These are phyloP conservation scores for Rhizopus sp. DNA, from an alignment of 371 early-diverging fungal species.

Conservation along the genomic window DNA sequence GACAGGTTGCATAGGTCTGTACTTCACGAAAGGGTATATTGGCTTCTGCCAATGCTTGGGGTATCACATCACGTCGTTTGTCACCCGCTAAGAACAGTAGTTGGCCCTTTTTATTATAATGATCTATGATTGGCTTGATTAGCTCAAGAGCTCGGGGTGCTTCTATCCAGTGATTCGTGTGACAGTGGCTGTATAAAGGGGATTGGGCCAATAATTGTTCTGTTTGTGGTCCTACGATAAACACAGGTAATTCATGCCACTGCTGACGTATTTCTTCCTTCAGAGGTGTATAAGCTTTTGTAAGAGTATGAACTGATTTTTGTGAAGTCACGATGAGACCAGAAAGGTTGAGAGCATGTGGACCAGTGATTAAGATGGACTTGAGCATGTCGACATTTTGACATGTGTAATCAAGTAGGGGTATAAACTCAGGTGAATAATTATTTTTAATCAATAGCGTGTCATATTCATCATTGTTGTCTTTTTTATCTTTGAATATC, in stretches of 20 bases:
- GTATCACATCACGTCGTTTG: slow-evolving; percentile 55
- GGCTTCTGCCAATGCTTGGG: slow-evolving; percentile 26
- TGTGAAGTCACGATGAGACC: slow-evolving; percentile 47
- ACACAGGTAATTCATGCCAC: slow-evolving; percentile 35
- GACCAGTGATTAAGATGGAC: slow-evolving; percentile 20
- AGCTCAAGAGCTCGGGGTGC: slow-evolving; percentile 49
- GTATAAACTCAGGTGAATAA: slow-evolving; percentile 34
- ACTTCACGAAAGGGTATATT: slow-evolving; percentile 36
- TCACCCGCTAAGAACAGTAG: slow-evolving; percentile 60
- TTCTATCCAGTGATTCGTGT: slow-evolving; percentile 17
- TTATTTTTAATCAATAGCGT: slow-evolving; percentile 6
- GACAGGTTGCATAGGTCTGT: slow-evolving; percentile 46
- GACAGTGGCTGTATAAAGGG: slow-evolving; percentile 25
- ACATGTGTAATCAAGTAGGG: slow-evolving; percentile 36
- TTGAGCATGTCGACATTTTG: slow-evolving; percentile 17
- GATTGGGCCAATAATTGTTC: slow-evolving; percentile 25
- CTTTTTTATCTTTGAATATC: slow-evolving; percentile 25
- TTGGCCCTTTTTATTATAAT: not conserved
- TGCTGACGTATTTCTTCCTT: not conserved
- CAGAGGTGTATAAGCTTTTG: slow-evolving; percentile 4
- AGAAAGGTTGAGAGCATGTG: slow-evolving; percentile 7
- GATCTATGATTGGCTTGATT: slow-evolving; percentile 28
- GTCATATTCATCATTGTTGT: slow-evolving; percentile 26
- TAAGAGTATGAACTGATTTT: slow-evolving; percentile 38
- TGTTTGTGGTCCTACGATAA: slow-evolving; percentile 57